Percentiles rank a stretch among this genome's conserved stretches.
These are phyloP conservation scores for Rickenella mellea DNA, from an alignment of 768 basidiomycete genomes.

Conservation along the genomic window DNA sequence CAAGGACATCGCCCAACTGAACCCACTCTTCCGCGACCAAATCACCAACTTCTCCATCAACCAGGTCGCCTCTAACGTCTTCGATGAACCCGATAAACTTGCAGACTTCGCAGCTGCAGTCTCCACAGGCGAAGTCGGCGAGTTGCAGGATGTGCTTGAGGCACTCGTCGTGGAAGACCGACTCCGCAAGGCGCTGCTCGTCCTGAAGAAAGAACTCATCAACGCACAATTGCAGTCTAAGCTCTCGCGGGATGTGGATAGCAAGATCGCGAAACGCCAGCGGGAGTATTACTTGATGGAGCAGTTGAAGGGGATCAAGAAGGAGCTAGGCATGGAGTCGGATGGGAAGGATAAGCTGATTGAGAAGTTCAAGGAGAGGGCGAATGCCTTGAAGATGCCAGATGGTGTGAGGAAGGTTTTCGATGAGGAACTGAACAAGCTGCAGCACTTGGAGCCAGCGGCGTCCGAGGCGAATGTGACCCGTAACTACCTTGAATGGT, in stretches of 20 bases:
- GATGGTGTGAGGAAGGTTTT: slow-evolving; percentile 87
- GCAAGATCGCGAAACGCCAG: slow-evolving; percentile 90
- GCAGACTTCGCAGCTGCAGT: slow-evolving; percentile 97
- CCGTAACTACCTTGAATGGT: slow-evolving; percentile 89
- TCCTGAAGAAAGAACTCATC: slow-evolving; percentile 96
- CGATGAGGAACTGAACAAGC: slow-evolving; percentile 89
- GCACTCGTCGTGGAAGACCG: slow-evolving; percentile 79
- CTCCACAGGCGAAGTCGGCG: slow-evolving; percentile 83
- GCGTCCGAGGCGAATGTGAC: slow-evolving; percentile 92
- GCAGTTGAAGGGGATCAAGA: slow-evolving; percentile 93
- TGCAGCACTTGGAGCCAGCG: slow-evolving; percentile 81
- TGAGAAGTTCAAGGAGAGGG: slow-evolving; percentile 85
- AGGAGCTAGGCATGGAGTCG: slow-evolving; percentile 90
- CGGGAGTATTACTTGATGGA: slow-evolving; percentile 96
- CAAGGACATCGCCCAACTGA: slow-evolving; percentile 96
- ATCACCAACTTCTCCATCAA: slow-evolving; percentile 94
- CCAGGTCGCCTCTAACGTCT: slow-evolving; percentile 86
- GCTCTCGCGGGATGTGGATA: slow-evolving; percentile 86
- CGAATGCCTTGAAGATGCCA: slow-evolving; percentile 77
- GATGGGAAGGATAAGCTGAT: slow-evolving; percentile 93
- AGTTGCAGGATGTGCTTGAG: slow-evolving; percentile 91
- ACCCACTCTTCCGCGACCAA: slow-evolving; percentile 96
- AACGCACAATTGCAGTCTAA: slow-evolving; percentile 93
- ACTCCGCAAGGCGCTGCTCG: slow-evolving; percentile 79
- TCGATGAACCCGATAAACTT: slow-evolving; percentile 94